Conservation (phyloP, 495 filamentous ascomycete species). For the Aspergillus incahuasiensis region DNA sequence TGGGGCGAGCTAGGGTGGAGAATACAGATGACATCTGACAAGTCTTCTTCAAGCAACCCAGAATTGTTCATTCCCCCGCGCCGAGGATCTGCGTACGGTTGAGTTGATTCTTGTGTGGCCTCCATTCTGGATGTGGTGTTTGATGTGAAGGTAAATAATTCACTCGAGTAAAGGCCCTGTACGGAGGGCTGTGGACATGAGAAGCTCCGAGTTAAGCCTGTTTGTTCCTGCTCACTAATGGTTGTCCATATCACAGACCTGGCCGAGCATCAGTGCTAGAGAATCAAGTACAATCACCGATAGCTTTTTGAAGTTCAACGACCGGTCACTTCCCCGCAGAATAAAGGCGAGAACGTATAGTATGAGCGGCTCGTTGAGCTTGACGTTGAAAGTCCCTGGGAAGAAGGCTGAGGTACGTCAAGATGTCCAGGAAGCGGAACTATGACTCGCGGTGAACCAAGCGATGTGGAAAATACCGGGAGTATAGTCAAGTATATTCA, state of each 20-base stretch:
- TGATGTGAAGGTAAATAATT: neutral
- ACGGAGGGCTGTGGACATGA: constrained; percentile 4
- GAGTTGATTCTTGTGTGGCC: constrained; percentile 68
- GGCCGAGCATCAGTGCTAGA: constrained; percentile 14
- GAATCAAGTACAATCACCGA: neutral
- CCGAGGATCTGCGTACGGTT: constrained; percentile 74
- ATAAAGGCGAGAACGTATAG: neutral
- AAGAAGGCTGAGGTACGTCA: neutral
- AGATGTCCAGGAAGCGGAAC: neutral
- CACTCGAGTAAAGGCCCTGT: neutral
- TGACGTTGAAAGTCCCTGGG: neutral
- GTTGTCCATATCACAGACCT: constrained; percentile 16
- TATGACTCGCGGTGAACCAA: neutral
- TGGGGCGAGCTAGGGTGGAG: constrained; percentile 71
- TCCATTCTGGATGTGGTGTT: constrained; percentile 29
- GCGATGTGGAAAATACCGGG: neutral
- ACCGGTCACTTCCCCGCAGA: constrained; percentile 5
- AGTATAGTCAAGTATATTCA: neutral
- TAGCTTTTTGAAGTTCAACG: neutral
- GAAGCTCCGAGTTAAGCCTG: neutral
- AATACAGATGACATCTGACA: constrained; percentile 84
- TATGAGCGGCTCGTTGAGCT: neutral
- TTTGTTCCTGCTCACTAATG: constrained; percentile 4
- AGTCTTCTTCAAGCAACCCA: constrained; percentile 71
- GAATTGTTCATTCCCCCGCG: constrained; percentile 71